These are phyloP conservation scores for Penicillium egyptiacum DNA, from an alignment of 495 filamentous ascomycete genomes.

Conservation along the genomic window DNA sequence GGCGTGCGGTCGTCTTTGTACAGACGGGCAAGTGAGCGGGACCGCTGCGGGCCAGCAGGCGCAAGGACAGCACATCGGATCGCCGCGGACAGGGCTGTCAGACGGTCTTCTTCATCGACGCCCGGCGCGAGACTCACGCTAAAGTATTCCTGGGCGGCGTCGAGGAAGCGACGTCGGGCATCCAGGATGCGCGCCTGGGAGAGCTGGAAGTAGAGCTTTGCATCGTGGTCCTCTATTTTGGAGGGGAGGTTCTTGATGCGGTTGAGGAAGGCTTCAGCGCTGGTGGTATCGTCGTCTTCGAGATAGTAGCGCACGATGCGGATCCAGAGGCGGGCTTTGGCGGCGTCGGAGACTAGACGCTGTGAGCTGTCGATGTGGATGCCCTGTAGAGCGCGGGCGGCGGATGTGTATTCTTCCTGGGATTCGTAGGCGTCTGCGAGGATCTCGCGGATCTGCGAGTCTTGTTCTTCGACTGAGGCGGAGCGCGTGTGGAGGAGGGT, in stretches of 20 bases:
- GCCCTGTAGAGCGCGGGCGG: conserved; percentile 74
- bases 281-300: conserved; percentile 88
- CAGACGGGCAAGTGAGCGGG: conserved; percentile 71
- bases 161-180: conserved; percentile 84
- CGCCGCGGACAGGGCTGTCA: conserved; percentile 82
- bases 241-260: conserved; percentile 88
- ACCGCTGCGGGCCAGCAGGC: conserved; percentile 83
- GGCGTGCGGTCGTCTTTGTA: conserved; percentile 91
- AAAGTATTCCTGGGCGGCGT: conserved; percentile 84
- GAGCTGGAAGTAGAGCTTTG: conserved; percentile 82
- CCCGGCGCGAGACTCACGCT: conserved; percentile 71
- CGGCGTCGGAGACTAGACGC: conserved; percentile 72
- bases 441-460: conserved; percentile 72
- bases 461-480: conserved; percentile 82
- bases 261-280: conserved; percentile 84
- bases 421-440: conserved; percentile 80
- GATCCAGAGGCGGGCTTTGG: conserved; percentile 81
- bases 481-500: conserved; percentile 62
- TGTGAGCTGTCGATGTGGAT: conserved; percentile 88
- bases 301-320: conserved; percentile 93
- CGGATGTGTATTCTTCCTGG: conserved; percentile 74
- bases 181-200: conserved; percentile 92
- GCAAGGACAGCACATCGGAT: conserved; percentile 94
- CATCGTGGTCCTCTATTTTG: conserved; percentile 67
- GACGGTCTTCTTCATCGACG: conserved; percentile 80